Percentiles rank a stretch among this genome's conserved stretches.
phyloP scores from a whole-genome alignment of 768 basidiomycete species.

The Tylopilus vinaceipallidus region DNA sequence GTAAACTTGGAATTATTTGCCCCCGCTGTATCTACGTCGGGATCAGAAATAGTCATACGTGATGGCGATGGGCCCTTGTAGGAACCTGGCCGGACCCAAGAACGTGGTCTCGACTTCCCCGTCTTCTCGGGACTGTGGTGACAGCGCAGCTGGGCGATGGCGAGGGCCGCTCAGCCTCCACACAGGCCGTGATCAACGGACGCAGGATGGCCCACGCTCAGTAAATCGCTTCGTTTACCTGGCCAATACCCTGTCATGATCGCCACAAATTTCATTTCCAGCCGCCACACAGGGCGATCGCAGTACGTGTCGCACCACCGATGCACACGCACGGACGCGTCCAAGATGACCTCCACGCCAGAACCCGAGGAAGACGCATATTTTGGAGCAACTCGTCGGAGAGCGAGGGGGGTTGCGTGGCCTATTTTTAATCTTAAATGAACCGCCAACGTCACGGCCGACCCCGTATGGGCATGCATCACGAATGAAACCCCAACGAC shows the following conservation, averaged over 20 bases:
- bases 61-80: not conserved
- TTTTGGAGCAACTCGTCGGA: too few relatives aligned
- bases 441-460: not conserved
- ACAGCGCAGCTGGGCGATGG: constrained; percentile 14
- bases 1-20: constrained; percentile 2
- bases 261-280: constrained; percentile 19
- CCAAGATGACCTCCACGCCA: too few relatives aligned
- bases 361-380: not conserved
- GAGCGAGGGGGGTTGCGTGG: too few relatives aligned
- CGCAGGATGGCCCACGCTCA: not conserved
- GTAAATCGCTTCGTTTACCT: not conserved
- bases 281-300: constrained; percentile 9
- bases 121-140: constrained; percentile 15
- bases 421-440: constrained; percentile 1
- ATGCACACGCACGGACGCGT: too few relatives aligned
- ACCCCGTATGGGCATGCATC: not conserved
- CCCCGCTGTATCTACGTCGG: constrained; percentile 2
- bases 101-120: not conserved
- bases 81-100: not conserved
- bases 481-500: too few relatives aligned
- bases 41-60: not conserved
- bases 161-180: constrained; percentile 18
- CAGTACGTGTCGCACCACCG: not conserved
- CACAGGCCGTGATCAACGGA: constrained; percentile 18
- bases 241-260: constrained; percentile 15